Evolutionary conservation across 2,329 filamentous ascomycete species (phyloP).

Genomic region (Xylariaceae sp.): DNA sequence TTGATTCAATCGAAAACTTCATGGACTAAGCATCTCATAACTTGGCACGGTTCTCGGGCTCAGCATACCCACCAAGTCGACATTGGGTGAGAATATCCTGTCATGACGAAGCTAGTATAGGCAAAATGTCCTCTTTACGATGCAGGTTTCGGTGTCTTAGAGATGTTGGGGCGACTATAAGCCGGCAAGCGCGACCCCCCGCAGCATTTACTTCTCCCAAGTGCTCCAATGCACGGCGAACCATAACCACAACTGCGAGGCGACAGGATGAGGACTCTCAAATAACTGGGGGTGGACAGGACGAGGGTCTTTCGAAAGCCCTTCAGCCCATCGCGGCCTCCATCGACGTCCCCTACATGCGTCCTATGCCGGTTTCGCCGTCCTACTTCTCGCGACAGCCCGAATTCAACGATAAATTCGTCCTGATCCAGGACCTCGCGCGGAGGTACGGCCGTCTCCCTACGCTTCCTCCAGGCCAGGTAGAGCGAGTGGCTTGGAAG

Average conservation of each 20-base stretch:
- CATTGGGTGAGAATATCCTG: slow-evolving; percentile 13
- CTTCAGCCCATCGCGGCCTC: slow-evolving; percentile 24
- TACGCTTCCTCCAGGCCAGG: slow-evolving; percentile 63
- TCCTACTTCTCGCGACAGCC: slow-evolving; percentile 95
- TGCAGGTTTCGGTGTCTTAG: slow-evolving; percentile 36
- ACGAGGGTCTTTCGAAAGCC: slow-evolving; percentile 2
- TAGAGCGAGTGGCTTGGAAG: slow-evolving; percentile 78
- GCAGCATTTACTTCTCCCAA: slow-evolving; percentile 19
- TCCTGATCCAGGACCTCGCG: slow-evolving; percentile 72
- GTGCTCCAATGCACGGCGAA: slow-evolving; percentile 22
- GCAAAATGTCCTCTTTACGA: slow-evolving; percentile 38
- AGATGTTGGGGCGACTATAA: slow-evolving; percentile 27
- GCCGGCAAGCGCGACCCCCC: slow-evolving; percentile 28
- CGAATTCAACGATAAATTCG: slow-evolving; percentile 81
- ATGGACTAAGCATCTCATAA: no score
- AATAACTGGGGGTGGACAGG: neutral
- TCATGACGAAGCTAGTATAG: slow-evolving; percentile 32
- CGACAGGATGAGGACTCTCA: slow-evolving; percentile 6
- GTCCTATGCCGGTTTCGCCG: slow-evolving; percentile 79
- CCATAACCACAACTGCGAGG: slow-evolving; percentile 23
- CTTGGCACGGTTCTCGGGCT: slow-evolving; percentile 4
- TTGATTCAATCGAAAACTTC: slow-evolving; percentile 15
- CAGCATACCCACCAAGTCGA: slow-evolving; percentile 1
- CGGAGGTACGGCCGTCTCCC: slow-evolving; percentile 76
- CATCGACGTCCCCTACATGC: slow-evolving; percentile 55